Percentiles rank a stretch among this genome's conserved stretches.
phyloP scores from a whole-genome alignment of 441 rosid genomes.

The Cnidoscolus chayamansa region DNA sequence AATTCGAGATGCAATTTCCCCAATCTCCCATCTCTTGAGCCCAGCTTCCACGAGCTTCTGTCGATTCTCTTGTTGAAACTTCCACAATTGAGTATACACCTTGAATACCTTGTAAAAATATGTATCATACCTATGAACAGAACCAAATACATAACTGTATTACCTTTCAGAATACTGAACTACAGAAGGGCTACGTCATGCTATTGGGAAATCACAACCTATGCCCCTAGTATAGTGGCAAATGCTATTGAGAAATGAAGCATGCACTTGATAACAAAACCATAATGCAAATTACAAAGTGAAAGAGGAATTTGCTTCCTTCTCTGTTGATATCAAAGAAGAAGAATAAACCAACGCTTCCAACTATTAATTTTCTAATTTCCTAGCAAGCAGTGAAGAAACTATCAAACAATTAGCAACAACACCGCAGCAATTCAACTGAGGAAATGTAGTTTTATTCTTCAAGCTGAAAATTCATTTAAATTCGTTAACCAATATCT shows the following conservation, averaged over 20 bases:
- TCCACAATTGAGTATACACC: slow-evolving; percentile 92
- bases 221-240: background rate
- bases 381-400: background rate
- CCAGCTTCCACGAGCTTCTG: slow-evolving; percentile 91
- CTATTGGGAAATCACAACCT: background rate
- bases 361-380: background rate
- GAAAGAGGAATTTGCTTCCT: background rate
- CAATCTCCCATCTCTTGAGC: slow-evolving; percentile 96
- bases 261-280: background rate
- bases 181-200: background rate
- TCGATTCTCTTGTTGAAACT: slow-evolving; percentile 92
- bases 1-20: slow-evolving; percentile 92
- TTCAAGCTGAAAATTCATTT: background rate
- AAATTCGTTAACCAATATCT: background rate
- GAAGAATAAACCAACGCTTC: background rate
- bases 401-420: background rate
- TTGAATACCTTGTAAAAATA: slow-evolving; percentile 95
- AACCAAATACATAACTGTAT: slow-evolving; percentile 7
- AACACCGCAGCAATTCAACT: background rate
- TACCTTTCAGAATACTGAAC: background rate
- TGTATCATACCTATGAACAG: slow-evolving; percentile 62
- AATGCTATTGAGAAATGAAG: background rate
- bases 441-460: background rate
- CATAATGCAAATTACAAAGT: background rate
- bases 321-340: background rate